A percentile compares a stretch with the other conserved stretches of the same genome.
Conservation (phyloP, 768 basidiomycete genomes). For the Suillus bovinus region DNA sequence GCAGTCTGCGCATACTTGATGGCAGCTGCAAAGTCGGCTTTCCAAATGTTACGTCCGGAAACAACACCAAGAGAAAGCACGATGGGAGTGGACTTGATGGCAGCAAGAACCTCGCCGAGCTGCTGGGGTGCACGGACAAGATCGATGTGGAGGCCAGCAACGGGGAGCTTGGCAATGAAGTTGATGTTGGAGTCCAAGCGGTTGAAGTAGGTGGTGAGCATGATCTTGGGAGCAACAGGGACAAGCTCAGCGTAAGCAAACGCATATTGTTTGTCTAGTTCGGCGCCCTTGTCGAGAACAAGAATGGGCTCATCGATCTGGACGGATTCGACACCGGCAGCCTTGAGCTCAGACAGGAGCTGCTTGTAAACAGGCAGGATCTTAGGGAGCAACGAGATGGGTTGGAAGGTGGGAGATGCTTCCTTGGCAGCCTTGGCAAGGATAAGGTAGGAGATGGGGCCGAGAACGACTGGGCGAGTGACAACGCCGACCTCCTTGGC, state of each 20-base stretch:
- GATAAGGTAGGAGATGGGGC: constrained; percentile 92
- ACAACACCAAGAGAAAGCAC: constrained; percentile 92
- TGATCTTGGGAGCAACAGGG: constrained; percentile 85
- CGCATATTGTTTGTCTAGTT: constrained; percentile 77
- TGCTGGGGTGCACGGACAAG: constrained; percentile 92
- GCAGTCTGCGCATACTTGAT: constrained; percentile 85
- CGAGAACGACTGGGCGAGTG: constrained; percentile 95
- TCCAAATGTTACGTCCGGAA: constrained; percentile 99
- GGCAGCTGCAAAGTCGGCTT: constrained; percentile 86
- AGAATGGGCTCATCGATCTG: constrained; percentile 98
- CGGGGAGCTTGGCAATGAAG: constrained; percentile 88
- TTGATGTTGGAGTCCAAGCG: constrained; percentile 91
- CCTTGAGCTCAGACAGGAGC: constrained; percentile 87
- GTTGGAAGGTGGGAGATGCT: constrained; percentile 80
- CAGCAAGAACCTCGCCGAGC: constrained; percentile 77
- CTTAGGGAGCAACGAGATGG: constrained; percentile 86
- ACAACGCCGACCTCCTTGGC: constrained; percentile 85
- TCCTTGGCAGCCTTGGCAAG: constrained; percentile 92
- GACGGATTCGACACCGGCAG: constrained; percentile 90
- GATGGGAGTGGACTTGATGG: constrained; percentile 80
- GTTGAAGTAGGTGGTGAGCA: constrained; percentile 95
- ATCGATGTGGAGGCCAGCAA: constrained; percentile 95
- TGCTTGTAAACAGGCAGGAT: constrained; percentile 91
- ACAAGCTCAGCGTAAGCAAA: constrained; percentile 80
- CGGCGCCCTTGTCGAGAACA: constrained; percentile 82